phyloP scores from a whole-genome alignment of 1,139 yeast species.

The Ogataea hybrid region DNA sequence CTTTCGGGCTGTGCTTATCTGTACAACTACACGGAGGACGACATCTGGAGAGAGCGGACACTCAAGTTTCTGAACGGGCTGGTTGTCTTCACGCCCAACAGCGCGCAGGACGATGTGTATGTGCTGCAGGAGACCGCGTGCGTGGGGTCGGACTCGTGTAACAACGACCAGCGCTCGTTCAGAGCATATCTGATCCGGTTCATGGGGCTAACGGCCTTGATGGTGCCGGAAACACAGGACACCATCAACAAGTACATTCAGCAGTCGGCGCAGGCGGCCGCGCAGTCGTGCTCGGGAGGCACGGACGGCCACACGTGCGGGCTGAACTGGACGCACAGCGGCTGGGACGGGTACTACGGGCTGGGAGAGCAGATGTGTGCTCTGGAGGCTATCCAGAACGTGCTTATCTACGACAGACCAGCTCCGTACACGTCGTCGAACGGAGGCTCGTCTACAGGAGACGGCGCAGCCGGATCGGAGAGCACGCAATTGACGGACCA shows the following conservation, averaged over 20 bases:
- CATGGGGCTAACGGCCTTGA: slow-evolving; percentile 67
- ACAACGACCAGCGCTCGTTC: slow-evolving; percentile 88
- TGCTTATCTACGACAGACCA: slow-evolving; percentile 50
- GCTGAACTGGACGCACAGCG: slow-evolving; percentile 62
- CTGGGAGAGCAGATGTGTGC: slow-evolving; percentile 94
- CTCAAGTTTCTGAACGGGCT: slow-evolving; percentile 52
- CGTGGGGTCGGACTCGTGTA: slow-evolving; percentile 61
- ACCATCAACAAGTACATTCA: slow-evolving; percentile 51
- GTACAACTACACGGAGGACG: slow-evolving; percentile 69
- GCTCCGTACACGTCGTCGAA: slow-evolving; percentile 55
- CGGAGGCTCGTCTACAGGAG: slow-evolving; percentile 63
- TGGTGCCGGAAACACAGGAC: slow-evolving; percentile 63
- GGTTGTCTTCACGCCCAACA: slow-evolving; percentile 52
- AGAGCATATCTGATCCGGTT: slow-evolving; percentile 79
- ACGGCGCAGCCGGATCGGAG: slow-evolving; percentile 57
- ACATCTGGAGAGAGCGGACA: slow-evolving; percentile 65
- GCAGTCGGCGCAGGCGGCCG: slow-evolving; percentile 76
- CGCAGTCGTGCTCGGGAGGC: slow-evolving; percentile 83
- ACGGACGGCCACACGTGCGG: slow-evolving; percentile 90
- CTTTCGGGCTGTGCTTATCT: slow-evolving; percentile 81
- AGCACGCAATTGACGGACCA: slow-evolving; percentile 20
- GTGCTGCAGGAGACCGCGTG: slow-evolving; percentile 84
- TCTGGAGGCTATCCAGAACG: slow-evolving; percentile 69
- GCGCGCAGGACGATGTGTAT: slow-evolving; percentile 29
- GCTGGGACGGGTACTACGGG: slow-evolving; percentile 86